Conservation (phyloP, 2,329 filamentous ascomycete genomes). For the Trichophyton verrucosum region DNA sequence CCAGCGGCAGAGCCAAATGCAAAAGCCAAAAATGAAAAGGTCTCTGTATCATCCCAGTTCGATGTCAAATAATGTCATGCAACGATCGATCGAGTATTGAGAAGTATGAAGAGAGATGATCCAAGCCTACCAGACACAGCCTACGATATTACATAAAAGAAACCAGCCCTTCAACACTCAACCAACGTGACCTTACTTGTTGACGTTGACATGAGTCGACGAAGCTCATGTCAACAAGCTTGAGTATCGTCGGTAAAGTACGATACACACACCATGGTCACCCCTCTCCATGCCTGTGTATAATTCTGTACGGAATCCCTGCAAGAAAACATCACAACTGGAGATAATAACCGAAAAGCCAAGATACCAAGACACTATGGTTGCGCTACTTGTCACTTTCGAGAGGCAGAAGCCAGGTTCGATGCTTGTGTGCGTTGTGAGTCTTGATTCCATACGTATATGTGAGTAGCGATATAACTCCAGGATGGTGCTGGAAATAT, state of each 20-base stretch:
- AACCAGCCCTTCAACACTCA: not conserved
- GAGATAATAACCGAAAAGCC: conserved; percentile 3
- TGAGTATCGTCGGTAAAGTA: not conserved
- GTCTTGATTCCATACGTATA: not conserved
- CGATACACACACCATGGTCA: not conserved
- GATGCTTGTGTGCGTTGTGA: not conserved
- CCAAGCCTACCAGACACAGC: not conserved
- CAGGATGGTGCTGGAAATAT: not conserved
- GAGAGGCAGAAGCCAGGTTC: not conserved
- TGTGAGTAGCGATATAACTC: not conserved
- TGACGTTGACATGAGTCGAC: not conserved
- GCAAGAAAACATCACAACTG: not conserved
- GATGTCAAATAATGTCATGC: not conserved
- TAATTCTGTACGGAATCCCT: not conserved
- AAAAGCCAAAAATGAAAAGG: not conserved
- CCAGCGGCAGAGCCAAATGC: not conserved
- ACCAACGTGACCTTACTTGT: not conserved
- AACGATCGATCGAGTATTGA: not conserved
- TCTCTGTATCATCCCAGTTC: not conserved
- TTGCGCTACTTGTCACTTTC: not conserved
- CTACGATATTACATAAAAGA: conserved; percentile 1
- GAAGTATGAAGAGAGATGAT: not conserved
- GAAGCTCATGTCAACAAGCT: not conserved
- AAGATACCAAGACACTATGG: not conserved
- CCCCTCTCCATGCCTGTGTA: no score